A percentile compares a stretch with the other conserved stretches of the same genome.
These are phyloP conservation scores for Didymella arachidicola DNA, from an alignment of 2,329 filamentous ascomycete species.

Conservation along the genomic window DNA sequence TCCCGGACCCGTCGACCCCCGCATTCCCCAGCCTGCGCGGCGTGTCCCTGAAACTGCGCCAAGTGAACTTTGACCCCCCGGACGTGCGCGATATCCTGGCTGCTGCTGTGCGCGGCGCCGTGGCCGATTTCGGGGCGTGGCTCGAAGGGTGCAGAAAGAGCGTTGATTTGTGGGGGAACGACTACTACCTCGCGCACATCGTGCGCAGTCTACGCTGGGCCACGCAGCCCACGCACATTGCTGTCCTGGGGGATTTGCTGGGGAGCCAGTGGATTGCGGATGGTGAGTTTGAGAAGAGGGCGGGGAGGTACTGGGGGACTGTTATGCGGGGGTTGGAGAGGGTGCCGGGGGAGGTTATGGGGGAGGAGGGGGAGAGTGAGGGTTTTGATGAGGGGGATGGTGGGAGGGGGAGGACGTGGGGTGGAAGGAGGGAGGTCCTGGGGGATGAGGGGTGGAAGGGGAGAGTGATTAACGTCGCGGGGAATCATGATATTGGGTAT, in stretches of 20 bases:
- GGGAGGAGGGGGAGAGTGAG: conserved; percentile 35
- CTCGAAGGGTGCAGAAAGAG: conserved; percentile 76
- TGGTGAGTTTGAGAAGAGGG: conserved; percentile 79
- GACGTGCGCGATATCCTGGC: conserved; percentile 22
- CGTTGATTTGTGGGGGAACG: conserved; percentile 90
- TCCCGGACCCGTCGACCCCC: conserved; percentile 60
- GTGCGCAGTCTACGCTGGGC: conserved; percentile 86
- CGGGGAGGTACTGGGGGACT: conserved; percentile 78
- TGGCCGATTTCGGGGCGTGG: conserved; percentile 71
- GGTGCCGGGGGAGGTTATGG: conserved; percentile 58
- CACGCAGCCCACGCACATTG: conserved; percentile 83
- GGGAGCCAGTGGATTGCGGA: conserved; percentile 95
- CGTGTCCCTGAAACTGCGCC: conserved; percentile 32
- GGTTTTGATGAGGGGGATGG: conserved; percentile 22
- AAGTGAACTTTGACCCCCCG: conserved; percentile 24
- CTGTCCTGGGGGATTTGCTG: conserved; percentile 87
- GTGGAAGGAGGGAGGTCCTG: conserved; percentile 49
- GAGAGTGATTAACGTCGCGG: conserved; percentile 85
- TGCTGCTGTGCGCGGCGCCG: conserved; percentile 30
- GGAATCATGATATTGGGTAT: conserved; percentile 97
- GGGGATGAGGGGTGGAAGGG: conserved; percentile 70
- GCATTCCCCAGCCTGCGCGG: conserved; percentile 54
- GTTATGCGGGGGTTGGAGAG: conserved; percentile 75
- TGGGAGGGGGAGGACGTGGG: conserved; percentile 28
- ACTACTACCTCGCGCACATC: conserved; percentile 92